phyloP scores from a whole-genome alignment of 306 rosid species.

The Spatholobus suberectus region DNA sequence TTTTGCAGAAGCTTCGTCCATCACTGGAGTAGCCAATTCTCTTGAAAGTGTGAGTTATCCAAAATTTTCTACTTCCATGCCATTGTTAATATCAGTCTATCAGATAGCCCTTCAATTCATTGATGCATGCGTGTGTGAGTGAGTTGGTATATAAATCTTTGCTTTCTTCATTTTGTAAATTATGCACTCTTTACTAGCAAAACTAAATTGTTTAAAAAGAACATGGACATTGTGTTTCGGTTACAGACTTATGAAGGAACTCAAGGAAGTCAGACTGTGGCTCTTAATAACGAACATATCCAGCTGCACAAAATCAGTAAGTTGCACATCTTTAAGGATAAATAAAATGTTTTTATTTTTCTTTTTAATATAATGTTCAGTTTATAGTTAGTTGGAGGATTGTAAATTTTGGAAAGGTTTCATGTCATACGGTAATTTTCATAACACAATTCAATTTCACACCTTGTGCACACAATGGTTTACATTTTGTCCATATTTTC shows the following conservation, averaged over 20 bases:
- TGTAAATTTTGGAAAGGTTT: neutral
- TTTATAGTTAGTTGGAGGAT: neutral
- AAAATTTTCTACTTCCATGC: neutral
- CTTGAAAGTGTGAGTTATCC: constrained; percentile 38
- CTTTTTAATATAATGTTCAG: neutral
- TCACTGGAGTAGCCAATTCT: constrained; percentile 34
- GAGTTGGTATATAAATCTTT: neutral
- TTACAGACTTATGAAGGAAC: constrained; percentile 23
- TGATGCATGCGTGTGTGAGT: neutral
- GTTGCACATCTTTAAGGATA: constrained; percentile 20
- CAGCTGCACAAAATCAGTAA: constrained; percentile 52
- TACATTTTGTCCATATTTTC: neutral
- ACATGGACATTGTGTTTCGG: neutral
- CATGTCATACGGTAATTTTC: neutral
- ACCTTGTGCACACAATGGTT: neutral
- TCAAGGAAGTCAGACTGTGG: constrained; percentile 10
- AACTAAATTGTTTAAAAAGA: neutral
- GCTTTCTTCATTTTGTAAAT: neutral
- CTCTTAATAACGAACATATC: neutral
- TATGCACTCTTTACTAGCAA: neutral
- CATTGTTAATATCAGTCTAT: neutral
- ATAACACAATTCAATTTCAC: neutral
- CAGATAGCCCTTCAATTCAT: neutral
- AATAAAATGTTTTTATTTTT: neutral
- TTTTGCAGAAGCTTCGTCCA: constrained; percentile 53